These are phyloP conservation scores for Neofusicoccum ribis DNA, from an alignment of 2,329 filamentous ascomycete genomes.

Conservation along the genomic window DNA sequence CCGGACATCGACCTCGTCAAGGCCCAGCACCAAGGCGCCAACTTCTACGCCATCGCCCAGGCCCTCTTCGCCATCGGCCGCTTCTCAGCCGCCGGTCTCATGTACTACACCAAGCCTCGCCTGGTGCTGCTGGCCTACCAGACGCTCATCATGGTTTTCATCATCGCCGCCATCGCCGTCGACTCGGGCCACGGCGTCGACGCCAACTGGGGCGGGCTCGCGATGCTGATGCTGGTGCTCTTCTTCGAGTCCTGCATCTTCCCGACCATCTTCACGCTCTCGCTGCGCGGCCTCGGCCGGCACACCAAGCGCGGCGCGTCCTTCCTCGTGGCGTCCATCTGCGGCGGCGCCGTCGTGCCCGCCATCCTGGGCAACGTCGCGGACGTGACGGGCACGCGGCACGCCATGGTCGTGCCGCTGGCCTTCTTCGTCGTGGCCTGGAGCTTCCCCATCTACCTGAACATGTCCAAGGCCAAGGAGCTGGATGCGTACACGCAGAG, in stretches of 20 bases:
- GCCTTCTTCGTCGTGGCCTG: slow-evolving; percentile 38
- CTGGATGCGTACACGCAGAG: slow-evolving; percentile 37
- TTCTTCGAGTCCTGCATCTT: slow-evolving; percentile 43
- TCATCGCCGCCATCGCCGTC: slow-evolving; percentile 34
- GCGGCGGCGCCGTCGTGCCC: slow-evolving; percentile 38
- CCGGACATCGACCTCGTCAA: slow-evolving; percentile 29
- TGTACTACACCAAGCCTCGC: slow-evolving; percentile 40
- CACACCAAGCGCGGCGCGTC: slow-evolving; percentile 43
- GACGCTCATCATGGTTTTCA: slow-evolving; percentile 39
- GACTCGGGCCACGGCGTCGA: slow-evolving; percentile 30
- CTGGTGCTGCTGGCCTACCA: slow-evolving; percentile 39
- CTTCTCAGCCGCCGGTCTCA: slow-evolving; percentile 39
- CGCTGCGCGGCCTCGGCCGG: slow-evolving; percentile 38
- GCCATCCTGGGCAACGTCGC: slow-evolving; percentile 39
- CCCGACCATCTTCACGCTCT: slow-evolving; percentile 41
- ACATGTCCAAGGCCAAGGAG: slow-evolving; percentile 35
- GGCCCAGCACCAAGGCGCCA: slow-evolving; percentile 36
- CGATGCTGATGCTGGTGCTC: slow-evolving; percentile 39
- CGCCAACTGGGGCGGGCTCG: slow-evolving; percentile 39
- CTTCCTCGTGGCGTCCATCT: slow-evolving; percentile 39
- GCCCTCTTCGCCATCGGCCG: slow-evolving; percentile 39
- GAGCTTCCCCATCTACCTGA: slow-evolving; percentile 40
- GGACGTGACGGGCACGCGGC: slow-evolving; percentile 33
- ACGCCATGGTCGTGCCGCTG: slow-evolving; percentile 39
- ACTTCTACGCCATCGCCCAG: slow-evolving; percentile 42